Evolutionary conservation across 164 flowering plant genomes (phyloP), one percentile per base, ranked within the genome.

Genomic region (Dillenia suffruticosa): DNA sequence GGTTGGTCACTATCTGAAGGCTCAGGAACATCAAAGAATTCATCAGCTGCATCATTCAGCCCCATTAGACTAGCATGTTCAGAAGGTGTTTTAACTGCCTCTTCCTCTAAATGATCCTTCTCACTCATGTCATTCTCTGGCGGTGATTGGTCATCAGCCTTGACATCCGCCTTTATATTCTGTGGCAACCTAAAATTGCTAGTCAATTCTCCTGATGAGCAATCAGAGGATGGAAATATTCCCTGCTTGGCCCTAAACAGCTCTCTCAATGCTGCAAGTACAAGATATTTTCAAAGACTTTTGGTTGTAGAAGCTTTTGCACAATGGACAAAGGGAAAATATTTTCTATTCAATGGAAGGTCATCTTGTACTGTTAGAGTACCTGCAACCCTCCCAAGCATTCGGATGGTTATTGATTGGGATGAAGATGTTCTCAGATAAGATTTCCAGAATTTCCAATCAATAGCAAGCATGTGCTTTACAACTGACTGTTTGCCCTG

Each of bases 381-480:
- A 90, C 98, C 98, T 24, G 97, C 91, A 69, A 89, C 73, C 70
- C 88, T 81, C 66, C 80, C 92, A 61, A 90, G 84, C 91, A 94
- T 84, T 49, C 76, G 80, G 32, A 85, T 84, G 17, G 98, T 89
- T 26, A 84, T 72, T 46, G 91, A 72, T 71, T 85, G 70, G 13
- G 81, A 79, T 19, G 87, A 72, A 1, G 94, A 71, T 44, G 81
- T 72, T 10, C 74, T 70, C 43, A 84, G 46, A 68, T 85, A 88
- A 45, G 82, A 72, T 69, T 79, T 90, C 98, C 95, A 93, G 68
- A 66, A 78, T 63, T 76, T 91, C 98, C 98, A 94, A 59, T 94
- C 97, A 52, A 91, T 76, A 14, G 97, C 85, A 68, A 90, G 88
- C 98, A 94, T 94, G 79, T 94, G 96, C 64, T 84, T 94, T 9